phyloP scores from a whole-genome alignment of 75 land plant species.

The Sequoia sempervirens region DNA sequence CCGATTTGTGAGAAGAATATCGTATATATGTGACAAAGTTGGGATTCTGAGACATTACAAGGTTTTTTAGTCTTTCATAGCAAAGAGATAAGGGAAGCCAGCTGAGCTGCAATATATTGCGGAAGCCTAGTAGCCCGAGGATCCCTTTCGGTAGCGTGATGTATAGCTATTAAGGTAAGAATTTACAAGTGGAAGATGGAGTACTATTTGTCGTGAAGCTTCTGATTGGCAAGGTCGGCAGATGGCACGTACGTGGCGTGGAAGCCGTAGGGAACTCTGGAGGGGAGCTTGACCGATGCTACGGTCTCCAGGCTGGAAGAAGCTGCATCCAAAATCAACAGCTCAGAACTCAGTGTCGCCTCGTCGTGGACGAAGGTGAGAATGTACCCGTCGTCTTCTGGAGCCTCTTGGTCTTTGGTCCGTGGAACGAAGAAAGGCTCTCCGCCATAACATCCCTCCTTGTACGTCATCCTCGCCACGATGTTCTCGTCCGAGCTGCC shows the following conservation, averaged over 20 bases:
- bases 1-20: too few species aligned
- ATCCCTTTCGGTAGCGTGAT: not conserved
- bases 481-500: not conserved
- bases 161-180: not conserved
- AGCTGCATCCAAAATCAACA: slow-evolving; percentile 57
- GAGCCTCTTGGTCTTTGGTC: not conserved
- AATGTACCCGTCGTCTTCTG: slow-evolving; percentile 80
- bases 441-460: slow-evolving; percentile 54
- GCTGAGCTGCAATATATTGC: too few species aligned
- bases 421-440: slow-evolving; percentile 72
- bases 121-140: too few species aligned
- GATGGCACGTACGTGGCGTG: slow-evolving; percentile 66
- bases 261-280: slow-evolving; percentile 81
- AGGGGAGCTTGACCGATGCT: slow-evolving; percentile 56
- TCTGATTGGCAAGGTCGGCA: slow-evolving; percentile 25
- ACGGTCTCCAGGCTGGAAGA: slow-evolving; percentile 28
- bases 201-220: not conserved
- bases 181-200: not conserved
- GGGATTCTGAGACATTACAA: too few species aligned
- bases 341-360: slow-evolving; percentile 51
- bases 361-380: slow-evolving; percentile 64
- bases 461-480: slow-evolving; percentile 29
- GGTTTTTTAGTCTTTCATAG: too few species aligned
- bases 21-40: too few species aligned
- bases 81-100: too few species aligned